Evolutionary conservation across 2,329 filamentous ascomycete species (phyloP).

Genomic region (Monosporascus sp.): DNA sequence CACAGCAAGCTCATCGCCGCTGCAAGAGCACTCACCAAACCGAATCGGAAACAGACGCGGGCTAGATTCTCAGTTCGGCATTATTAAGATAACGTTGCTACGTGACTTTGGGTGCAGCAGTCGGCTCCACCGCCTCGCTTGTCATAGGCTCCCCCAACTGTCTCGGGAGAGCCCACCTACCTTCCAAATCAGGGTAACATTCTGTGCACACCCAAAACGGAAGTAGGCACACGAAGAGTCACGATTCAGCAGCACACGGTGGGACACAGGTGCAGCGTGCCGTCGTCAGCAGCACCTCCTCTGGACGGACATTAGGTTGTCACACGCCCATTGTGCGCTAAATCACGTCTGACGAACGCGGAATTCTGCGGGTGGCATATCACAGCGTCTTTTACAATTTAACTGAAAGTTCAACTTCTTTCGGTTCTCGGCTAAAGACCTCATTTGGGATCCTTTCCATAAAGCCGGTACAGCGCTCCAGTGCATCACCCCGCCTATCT

Average conservation of each 20-base stretch:
- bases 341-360: background rate
- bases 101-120: background rate
- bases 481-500: background rate
- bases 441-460: background rate
- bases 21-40: background rate
- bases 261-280: constrained; percentile 4
- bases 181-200: constrained; percentile 27
- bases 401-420: background rate
- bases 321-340: background rate
- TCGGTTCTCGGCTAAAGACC: background rate
- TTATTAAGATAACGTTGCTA: background rate
- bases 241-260: constrained; percentile 11
- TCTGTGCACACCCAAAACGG: constrained; percentile 12
- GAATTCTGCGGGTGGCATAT: background rate
- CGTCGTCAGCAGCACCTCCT: background rate
- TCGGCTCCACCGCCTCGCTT: constrained; percentile 8
- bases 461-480: background rate
- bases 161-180: constrained; percentile 22
- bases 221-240: constrained; percentile 7
- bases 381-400: background rate
- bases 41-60: background rate
- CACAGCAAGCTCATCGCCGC: constrained; percentile 6
- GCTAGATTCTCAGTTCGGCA: constrained; percentile 2
- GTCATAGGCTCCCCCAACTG: constrained; percentile 22
- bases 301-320: background rate